A percentile compares a stretch with the other conserved stretches of the same genome.
These are phyloP conservation scores for Blastobotrys peoriensis DNA, from an alignment of 805 yeast species.

Conservation along the genomic window DNA sequence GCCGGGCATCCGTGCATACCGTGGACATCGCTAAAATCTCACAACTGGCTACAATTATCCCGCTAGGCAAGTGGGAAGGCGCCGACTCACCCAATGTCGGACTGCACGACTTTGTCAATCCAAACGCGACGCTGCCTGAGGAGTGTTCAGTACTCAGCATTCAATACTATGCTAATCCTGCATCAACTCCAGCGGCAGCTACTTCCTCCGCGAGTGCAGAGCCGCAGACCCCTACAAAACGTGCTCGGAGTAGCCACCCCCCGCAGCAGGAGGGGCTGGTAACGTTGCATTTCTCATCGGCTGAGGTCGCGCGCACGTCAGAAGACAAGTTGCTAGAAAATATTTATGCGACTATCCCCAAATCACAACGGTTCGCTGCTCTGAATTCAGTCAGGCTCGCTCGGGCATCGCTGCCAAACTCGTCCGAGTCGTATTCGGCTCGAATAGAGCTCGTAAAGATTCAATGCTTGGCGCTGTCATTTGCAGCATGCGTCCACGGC, in stretches of 20 bases:
- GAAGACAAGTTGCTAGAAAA: slow-evolving; percentile 18
- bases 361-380: slow-evolving; percentile 58
- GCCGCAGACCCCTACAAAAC: slow-evolving; percentile 1
- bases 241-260: background rate
- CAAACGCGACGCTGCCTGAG: slow-evolving; percentile 18
- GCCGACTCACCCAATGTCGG: slow-evolving; percentile 18
- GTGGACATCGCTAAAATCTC: slow-evolving; percentile 40
- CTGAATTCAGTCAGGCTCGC: slow-evolving; percentile 57
- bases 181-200: slow-evolving; percentile 3
- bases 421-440: slow-evolving; percentile 47
- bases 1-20: slow-evolving; percentile 41
- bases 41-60: slow-evolving; percentile 49
- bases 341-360: slow-evolving; percentile 38
- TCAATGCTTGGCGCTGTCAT: slow-evolving; percentile 63
- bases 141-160: slow-evolving; percentile 22
- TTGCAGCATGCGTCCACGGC: slow-evolving; percentile 49
- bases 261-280: slow-evolving; percentile 38
- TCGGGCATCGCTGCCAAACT: slow-evolving; percentile 58
- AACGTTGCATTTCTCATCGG: slow-evolving; percentile 47
- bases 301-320: slow-evolving; percentile 45
- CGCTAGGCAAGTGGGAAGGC: slow-evolving; percentile 30
- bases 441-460: slow-evolving; percentile 56
- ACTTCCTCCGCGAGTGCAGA: background rate
- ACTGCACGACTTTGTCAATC: slow-evolving; percentile 22
- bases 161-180: slow-evolving; percentile 22